Evolutionary conservation across 2,329 filamentous ascomycete genomes (phyloP), one percentile per base, ranked within the genome.

Genomic region (Calonectria multiphialidica): DNA sequence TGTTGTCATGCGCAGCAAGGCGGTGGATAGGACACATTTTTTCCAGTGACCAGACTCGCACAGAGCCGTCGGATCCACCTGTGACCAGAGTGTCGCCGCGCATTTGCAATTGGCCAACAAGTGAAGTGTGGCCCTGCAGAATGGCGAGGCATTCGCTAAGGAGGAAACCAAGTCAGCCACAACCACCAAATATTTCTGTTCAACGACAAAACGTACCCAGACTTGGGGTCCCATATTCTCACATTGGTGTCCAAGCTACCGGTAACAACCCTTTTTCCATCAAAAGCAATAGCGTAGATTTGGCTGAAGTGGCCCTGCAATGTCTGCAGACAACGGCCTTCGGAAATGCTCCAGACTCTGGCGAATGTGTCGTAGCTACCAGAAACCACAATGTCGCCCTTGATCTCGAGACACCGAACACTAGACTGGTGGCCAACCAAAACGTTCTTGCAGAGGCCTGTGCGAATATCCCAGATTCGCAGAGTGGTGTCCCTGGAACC

Each of bases 211-310:
- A 68, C 92, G 85, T 87, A 94, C 93, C 95, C 96, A 78, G 95
- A 95, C 62, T 89, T 91, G 30, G 95, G 95, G 86, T 99, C 95
- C 97, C 97, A 99, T 74, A 99, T 97, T 75, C 97, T 90, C 30
- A 99, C 96, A 78, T 96, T 98, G 4, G 97, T 99, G 84, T 99
- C 97, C 73, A 99, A 87, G 83, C 96, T 98, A 64, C 97, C 97
- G 12, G 97, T 99, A 42, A 97, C 96, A 70, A 99, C 96, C 75
- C 96, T 91, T 77, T 93, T 93, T 45, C 97, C 97, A 82, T 99
- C 97, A 84, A 98, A 99, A 1, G 97, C 97, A 81, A 99, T 98
- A 23, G 97, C 97, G 82, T 99, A 99, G 71, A 99, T 99, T 82
- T 99, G 97, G 82, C 96, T 98, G 85, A 98, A 99, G 84, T 99